phyloP scores from a whole-genome alignment of 176 grass and related monocot species.

The Themeda triandra region DNA sequence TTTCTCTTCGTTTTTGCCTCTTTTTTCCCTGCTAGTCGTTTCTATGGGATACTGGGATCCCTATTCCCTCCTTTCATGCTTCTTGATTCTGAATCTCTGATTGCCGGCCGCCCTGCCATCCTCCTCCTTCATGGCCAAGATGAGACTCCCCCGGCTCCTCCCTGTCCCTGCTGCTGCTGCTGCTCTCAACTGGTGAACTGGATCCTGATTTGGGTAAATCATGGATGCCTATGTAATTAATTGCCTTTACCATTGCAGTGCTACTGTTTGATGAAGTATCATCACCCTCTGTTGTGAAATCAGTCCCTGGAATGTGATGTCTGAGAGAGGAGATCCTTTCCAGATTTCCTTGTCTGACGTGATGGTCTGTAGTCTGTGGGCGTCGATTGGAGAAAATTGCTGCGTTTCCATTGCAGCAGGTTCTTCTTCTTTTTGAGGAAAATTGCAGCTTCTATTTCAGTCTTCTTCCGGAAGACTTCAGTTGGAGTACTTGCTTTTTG shows the following conservation, averaged over 20 bases:
- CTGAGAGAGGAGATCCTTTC: not conserved
- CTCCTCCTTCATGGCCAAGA: not conserved
- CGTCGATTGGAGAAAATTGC: too few relatives aligned
- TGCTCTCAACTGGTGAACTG: not conserved
- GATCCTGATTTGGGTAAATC: not conserved
- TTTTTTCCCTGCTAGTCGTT: not conserved
- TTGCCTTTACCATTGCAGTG: not conserved
- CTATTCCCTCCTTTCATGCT: not conserved
- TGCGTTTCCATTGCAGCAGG: too few relatives aligned
- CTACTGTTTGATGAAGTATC: not conserved
- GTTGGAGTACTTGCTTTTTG: not conserved
- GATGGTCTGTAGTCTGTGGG: not conserved
- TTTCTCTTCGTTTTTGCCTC: not conserved
- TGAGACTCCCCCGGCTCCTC: not conserved
- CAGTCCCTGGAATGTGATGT: not conserved
- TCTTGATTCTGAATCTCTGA: not conserved
- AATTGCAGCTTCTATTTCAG: not conserved
- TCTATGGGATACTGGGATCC: too few relatives aligned
- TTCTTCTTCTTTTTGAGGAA: too few relatives aligned
- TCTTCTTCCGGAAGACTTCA: not conserved
- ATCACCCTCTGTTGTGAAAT: not conserved
- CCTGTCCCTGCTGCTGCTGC: not conserved
- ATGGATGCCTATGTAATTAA: constrained; percentile 26
- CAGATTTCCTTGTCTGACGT: not conserved
- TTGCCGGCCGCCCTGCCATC: not conserved